Evolutionary conservation across 441 rosid genomes (phyloP).

Genomic region (Bruguiera hainesii): DNA sequence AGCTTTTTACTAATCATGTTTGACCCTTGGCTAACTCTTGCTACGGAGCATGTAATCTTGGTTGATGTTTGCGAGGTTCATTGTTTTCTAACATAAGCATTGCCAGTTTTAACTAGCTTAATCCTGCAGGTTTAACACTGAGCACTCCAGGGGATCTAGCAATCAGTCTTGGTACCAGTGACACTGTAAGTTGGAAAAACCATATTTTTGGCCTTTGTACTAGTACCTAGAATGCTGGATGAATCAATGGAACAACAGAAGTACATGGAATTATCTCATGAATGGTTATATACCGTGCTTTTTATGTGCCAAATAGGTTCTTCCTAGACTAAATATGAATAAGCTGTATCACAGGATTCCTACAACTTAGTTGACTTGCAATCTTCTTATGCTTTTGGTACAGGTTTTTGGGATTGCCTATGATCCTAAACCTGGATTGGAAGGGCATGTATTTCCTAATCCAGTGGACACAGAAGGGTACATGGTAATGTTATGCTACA

Average conservation of each 20-base stretch:
- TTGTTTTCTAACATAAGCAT: background rate
- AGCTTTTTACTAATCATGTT: constrained; percentile 10
- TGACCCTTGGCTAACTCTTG: background rate
- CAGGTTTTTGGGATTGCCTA: constrained; percentile 84
- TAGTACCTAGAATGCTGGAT: background rate
- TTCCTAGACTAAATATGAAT: too few species aligned
- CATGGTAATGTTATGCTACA: constrained; percentile 85
- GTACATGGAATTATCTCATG: background rate
- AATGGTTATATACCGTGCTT: too few species aligned
- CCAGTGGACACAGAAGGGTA: constrained; percentile 83
- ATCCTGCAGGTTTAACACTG: constrained; percentile 69
- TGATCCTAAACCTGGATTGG: constrained; percentile 68
- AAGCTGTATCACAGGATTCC: background rate
- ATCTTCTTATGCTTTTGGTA: background rate
- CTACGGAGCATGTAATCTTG: background rate
- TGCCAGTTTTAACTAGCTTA: constrained; percentile 1
- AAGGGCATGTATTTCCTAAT: constrained; percentile 85
- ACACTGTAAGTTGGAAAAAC: constrained; percentile 53
- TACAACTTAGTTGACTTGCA: background rate
- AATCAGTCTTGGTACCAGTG: constrained; percentile 93
- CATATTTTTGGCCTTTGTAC: background rate
- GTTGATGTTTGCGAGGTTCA: background rate
- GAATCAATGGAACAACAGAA: background rate
- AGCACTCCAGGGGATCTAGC: constrained; percentile 89
- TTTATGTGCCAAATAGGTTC: too few species aligned